Evolutionary conservation across 768 basidiomycete species (phyloP), one percentile per base, ranked within the genome.

Genomic region (Phaeolepiota aurea): DNA sequence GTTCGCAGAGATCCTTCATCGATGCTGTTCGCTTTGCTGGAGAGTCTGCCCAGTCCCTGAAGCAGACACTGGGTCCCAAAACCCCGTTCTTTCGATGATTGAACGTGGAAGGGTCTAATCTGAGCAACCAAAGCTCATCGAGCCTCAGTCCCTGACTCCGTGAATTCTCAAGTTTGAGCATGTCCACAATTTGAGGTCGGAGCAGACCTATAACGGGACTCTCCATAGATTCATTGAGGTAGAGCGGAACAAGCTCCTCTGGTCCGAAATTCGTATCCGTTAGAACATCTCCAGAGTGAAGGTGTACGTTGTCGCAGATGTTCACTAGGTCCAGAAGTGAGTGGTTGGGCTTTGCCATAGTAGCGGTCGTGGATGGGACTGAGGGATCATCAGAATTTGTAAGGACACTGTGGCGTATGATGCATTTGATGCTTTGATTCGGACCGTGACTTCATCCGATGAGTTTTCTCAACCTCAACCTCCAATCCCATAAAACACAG

Each of bases 291-390:
- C 43, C 52, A 41, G 44, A 53, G 43, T 47, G 59, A 52, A 69
- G 44, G 25, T 64, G 68, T 41, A 77, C 77, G 57, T 91, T 92
- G 58, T 91, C 77, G 68, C 85, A 88, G 31, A 61, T 54, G 38
- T 78, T 64, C 45, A 91, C 61, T 43, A 91, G 54, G 18, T 82
- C 71, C 18, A 90, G 25, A 28, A 28, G n/a, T 7, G 25, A 28
- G 7, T 7, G n/a, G 25, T 28, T 28, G 25, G n/a, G n/a, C n/a
- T n/a, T n/a, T n/a, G n/a, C n/a, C n/a, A n/a, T n/a, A n/a, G n/a
- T n/a, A n/a, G n/a, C n/a, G n/a, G n/a, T n/a, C n/a, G n/a, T n/a
- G n/a, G n/a, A n/a, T n/a, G n/a, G n/a, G n/a, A n/a, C n/a, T n/a
- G n/a, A n/a, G n/a, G n/a, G n/a, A n/a, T n/a, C n/a, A n/a, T n/a